Percentiles rank a stretch among this genome's conserved stretches.
Conservation (phyloP, 106 monocot genomes). For the Apostasia shenzhenica region DNA sequence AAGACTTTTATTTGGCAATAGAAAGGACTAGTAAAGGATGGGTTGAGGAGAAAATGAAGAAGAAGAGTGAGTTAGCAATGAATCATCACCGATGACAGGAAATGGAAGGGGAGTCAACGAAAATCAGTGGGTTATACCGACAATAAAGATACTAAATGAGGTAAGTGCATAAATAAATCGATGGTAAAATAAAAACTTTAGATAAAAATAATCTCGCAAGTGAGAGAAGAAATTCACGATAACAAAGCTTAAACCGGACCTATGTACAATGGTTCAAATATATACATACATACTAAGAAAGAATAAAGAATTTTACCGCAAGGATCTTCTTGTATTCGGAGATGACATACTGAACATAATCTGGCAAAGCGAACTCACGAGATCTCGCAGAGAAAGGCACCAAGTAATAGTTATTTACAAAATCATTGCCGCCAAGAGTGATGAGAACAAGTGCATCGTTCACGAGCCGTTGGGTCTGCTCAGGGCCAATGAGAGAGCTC, state of each 20-base stretch:
- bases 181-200: background rate
- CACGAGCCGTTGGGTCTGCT: slow-evolving; percentile 32
- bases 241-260: background rate
- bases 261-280: background rate
- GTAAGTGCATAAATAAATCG: background rate
- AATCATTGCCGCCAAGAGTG: slow-evolving; percentile 91
- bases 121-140: background rate
- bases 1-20: too few species aligned
- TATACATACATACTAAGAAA: background rate
- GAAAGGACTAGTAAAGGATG: too few species aligned
- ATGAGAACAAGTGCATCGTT: slow-evolving; percentile 63
- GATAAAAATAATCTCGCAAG: background rate
- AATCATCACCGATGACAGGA: background rate
- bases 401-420: slow-evolving; percentile 95
- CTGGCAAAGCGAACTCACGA: slow-evolving; percentile 69
- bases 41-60: too few species aligned
- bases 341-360: slow-evolving; percentile 64
- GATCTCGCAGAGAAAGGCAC: slow-evolving; percentile 74
- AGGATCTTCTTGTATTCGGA: slow-evolving; percentile 91
- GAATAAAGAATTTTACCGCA: slow-evolving; percentile 23
- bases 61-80: background rate
- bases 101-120: too few species aligned
- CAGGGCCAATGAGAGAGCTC: slow-evolving; percentile 39
- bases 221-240: background rate
- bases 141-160: background rate